Base-by-base conservation (phyloP, 2,329 filamentous ascomycete genomes). In the Pestalotiopsis sp. region DNA sequence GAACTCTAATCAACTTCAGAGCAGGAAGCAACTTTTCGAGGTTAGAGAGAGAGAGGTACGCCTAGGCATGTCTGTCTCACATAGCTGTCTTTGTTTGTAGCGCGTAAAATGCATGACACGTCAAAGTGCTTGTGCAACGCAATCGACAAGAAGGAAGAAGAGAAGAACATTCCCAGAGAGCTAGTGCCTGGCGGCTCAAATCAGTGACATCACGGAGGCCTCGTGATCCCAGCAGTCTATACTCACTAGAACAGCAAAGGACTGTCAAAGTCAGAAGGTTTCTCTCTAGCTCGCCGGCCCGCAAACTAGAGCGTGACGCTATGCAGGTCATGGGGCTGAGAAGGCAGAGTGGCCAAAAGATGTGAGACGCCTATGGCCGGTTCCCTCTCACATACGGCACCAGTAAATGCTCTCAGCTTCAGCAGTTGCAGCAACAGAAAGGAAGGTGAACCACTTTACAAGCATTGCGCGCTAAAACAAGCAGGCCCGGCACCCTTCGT, bases 391-490 rank as follows among this genome's bases (percentile, higher is more conserved):
- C 13, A 13, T 20, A 36, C n/a, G 14, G 57, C 14, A 6, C 13
- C 12, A 39, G 9, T 31, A 25, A 61, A 61, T 38, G 59, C 17
- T 52, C 20, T 20, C 45, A 52, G 7, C 45, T 52, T 52, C 41
- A 52, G 45, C 45, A 52, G 45, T 20, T 23, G 5, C 27, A 62
- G 20, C 27, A 41, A 63, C n/a, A 63, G 60, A 36, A 17, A 52
- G 45, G 45, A 52, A 52, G 45, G 45, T 52, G 20, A 45, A 45
- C 61, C 61, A 45, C 39, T 64, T 64, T 64, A 64, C 61, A 64
- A 64, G 61, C 61, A 64, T 64, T 38, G 20, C 38, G 38, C 61
- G 41, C 61, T 64, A 64, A 52, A 64, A 64, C 61, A 64, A 64
- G 61, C 38, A 45, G 38, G 31, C 36, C n/a, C 17, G 6, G 45